A percentile compares a stretch with the other conserved stretches of the same genome.
phyloP scores from a whole-genome alignment of 345 rosid species.

The Leavenworthia alabamica region DNA sequence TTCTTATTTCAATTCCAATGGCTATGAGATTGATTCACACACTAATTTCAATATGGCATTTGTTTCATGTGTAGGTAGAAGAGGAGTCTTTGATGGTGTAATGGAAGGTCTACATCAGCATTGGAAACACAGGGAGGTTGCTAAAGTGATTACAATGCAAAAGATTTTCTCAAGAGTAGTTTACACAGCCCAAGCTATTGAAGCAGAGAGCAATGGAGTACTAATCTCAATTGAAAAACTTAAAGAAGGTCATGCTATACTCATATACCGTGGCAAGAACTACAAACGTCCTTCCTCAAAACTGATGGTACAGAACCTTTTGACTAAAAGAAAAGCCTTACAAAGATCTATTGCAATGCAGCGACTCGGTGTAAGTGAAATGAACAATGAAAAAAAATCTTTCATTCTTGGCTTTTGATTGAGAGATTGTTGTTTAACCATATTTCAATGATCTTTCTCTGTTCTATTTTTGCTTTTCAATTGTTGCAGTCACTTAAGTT shows the following conservation, averaged over 20 bases:
- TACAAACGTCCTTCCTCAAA: slow-evolving; percentile 64
- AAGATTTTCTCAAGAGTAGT: slow-evolving; percentile 46
- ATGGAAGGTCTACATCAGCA: slow-evolving; percentile 87
- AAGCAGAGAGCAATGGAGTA: slow-evolving; percentile 73
- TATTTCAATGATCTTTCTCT: not conserved
- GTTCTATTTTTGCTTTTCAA: not conserved
- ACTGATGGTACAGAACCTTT: slow-evolving; percentile 48
- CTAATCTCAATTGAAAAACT: slow-evolving; percentile 66
- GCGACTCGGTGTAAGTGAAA: slow-evolving; percentile 62
- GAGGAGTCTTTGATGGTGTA: slow-evolving; percentile 80
- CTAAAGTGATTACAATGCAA: slow-evolving; percentile 74
- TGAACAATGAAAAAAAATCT: not conserved
- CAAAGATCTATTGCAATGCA: slow-evolving; percentile 68
- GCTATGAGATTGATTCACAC: not conserved
- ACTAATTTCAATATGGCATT: not conserved
- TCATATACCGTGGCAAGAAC: slow-evolving; percentile 81
- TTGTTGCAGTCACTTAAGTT: slow-evolving; percentile 64
- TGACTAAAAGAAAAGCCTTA: slow-evolving; percentile 63
- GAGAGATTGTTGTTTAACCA: not conserved
- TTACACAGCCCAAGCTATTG: slow-evolving; percentile 57
- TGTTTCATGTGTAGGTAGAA: slow-evolving; percentile 48
- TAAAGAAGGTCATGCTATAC: slow-evolving; percentile 65
- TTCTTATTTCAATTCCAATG: not conserved
- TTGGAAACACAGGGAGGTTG: slow-evolving; percentile 88
- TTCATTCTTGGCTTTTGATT: not conserved